Percentiles rank a stretch among this genome's conserved stretches.
These are phyloP conservation scores for Echium plantagineum DNA, from an alignment of 257 asterid species.

Conservation along the genomic window DNA sequence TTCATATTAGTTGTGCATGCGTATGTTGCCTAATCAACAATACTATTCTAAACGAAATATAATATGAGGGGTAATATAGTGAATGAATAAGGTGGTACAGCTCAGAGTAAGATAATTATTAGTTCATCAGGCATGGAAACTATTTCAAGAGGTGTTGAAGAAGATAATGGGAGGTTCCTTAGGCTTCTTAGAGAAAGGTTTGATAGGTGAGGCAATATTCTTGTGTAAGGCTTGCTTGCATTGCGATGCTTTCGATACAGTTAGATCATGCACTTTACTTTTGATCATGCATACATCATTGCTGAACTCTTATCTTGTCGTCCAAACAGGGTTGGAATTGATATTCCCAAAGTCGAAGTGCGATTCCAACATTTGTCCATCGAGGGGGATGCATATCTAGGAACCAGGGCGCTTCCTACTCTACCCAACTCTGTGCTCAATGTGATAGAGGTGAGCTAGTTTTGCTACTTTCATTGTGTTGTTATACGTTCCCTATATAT, in stretches of 20 bases:
- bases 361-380: conserved; percentile 55
- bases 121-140: conserved; percentile 53
- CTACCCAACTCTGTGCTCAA: conserved; percentile 64
- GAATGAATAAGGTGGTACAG: conserved; percentile 32
- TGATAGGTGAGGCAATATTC: conserved; percentile 33
- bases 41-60: too few relatives aligned
- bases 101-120: conserved; percentile 57
- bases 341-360: conserved; percentile 76
- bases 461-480: background rate
- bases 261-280: background rate
- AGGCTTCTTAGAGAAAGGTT: conserved; percentile 57
- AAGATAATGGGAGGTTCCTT: conserved; percentile 58
- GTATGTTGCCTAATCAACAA: too few relatives aligned
- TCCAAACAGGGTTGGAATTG: conserved; percentile 61
- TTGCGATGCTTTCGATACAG: too few relatives aligned
- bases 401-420: conserved; percentile 84
- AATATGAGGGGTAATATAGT: background rate
- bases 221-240: too few relatives aligned
- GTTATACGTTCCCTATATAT: background rate
- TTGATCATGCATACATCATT: background rate
- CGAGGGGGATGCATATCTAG: conserved; percentile 78
- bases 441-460: conserved; percentile 49
- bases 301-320: background rate
- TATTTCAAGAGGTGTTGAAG: conserved; percentile 57
- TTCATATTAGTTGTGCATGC: too few relatives aligned